A percentile compares a stretch with the other conserved stretches of the same genome.
Conservation (phyloP, 371 early-diverging fungal species). For the Haplosporangium sp. region DNA sequence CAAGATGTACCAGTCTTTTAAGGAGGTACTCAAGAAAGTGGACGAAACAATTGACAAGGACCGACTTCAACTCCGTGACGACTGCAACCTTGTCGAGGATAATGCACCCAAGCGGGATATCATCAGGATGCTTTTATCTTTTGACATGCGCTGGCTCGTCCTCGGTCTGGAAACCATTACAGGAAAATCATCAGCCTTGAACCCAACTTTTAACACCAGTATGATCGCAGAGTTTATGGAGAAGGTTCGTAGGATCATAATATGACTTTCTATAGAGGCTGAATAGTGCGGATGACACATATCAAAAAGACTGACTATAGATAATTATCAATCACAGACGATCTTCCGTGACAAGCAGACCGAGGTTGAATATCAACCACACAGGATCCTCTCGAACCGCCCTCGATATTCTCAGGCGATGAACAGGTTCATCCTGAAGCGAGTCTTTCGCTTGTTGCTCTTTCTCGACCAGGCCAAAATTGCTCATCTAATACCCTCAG, state of each 20-base stretch:
- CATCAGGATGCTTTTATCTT: conserved; percentile 51
- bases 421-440: conserved; percentile 45
- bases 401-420: conserved; percentile 43
- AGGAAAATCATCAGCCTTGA: conserved; percentile 39
- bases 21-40: conserved; percentile 44
- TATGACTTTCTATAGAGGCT: background rate
- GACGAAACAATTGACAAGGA: conserved; percentile 44
- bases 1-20: conserved; percentile 53
- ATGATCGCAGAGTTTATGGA: conserved; percentile 48
- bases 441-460: conserved; percentile 49
- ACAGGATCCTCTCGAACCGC: conserved; percentile 43
- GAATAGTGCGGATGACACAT: background rate
- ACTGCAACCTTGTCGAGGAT: conserved; percentile 44
- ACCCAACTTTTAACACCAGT: conserved; percentile 39
- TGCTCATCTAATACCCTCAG: conserved; percentile 43
- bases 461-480: conserved; percentile 56
- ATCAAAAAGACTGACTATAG: background rate
- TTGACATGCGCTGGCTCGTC: conserved; percentile 55
- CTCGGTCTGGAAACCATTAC: conserved; percentile 53
- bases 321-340: conserved; percentile 13
- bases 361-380: conserved; percentile 41
- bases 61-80: conserved; percentile 39
- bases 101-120: conserved; percentile 34
- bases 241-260: conserved; percentile 7
- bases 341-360: conserved; percentile 47